Evolutionary conservation across 2,329 filamentous ascomycete species (phyloP), one percentile per base, ranked within the genome.

Genomic region (Onygena corvina): DNA sequence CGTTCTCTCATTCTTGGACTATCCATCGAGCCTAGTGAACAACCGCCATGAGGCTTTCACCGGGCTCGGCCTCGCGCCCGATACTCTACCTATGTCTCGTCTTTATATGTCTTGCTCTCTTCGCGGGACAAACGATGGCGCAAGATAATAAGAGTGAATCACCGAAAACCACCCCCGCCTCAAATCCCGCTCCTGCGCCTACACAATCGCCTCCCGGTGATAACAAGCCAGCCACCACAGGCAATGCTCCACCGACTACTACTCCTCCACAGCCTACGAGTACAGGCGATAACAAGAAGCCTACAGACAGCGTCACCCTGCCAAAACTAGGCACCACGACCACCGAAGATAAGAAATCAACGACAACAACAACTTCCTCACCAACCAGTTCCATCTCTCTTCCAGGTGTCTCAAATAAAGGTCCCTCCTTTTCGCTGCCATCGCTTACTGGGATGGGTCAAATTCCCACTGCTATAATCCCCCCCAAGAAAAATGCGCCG

Each of bases 401-500:
- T 14, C 52, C 50, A 49, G 53, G 56, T 23, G 49, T 57, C 11
- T 54, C 54, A 20, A 49, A 59, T 34, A 57, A 57, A 35, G 42
- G 53, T 21, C 56, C 50, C 45, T 36, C 31, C 30, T 46, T 46
- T 14, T 50, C 38, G 11, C 63, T 80, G 35, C 77, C 80, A 8
- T 76, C 73, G 31, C 68, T 81, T 40, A 69, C 73, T 5, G 76
- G 76, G 55, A 69, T 71, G 46, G 76, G 73, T 55, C 77, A 78
- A 18, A 84, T 84, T 55, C 85, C 89, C 3, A 70, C 84, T 1
- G 74, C 87, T 3, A 76, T 80, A 21, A 82, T 96, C 2, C 92
- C 92, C 5, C 84, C 88, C 21, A 94, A 86, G 2, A 75, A 77
- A 33, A 79, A 83, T 60, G 92, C 92, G 3, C 88, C 90, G 12